Conservation (phyloP, 352 stramenopile genomes). For the Phytophthora tentaculata region DNA sequence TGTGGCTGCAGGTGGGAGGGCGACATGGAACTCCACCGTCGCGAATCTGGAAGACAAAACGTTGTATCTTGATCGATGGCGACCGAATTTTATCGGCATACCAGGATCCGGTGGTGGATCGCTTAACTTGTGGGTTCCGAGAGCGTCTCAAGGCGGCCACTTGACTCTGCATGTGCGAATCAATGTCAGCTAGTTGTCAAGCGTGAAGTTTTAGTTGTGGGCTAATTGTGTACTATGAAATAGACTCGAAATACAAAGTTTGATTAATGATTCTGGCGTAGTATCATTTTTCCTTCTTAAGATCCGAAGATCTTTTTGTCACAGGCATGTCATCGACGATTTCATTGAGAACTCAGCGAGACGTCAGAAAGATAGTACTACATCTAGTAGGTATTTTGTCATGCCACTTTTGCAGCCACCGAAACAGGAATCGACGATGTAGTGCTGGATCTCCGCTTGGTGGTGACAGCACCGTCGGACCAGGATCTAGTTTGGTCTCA, state of each 20-base stretch:
- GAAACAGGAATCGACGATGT: constrained; percentile 27
- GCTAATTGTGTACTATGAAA: not conserved
- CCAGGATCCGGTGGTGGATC: constrained; percentile 23
- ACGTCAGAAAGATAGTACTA: not conserved
- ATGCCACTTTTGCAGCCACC: constrained; percentile 8
- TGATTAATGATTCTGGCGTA: too few relatives aligned
- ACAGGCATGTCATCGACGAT: too few relatives aligned
- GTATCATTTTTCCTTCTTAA: too few relatives aligned
- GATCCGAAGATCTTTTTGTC: too few relatives aligned
- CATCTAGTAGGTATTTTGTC: not conserved
- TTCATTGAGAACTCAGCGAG: too few relatives aligned
- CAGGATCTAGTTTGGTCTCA: constrained; percentile 6
- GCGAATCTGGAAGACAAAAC: constrained; percentile 23
- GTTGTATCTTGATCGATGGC: constrained; percentile 33
- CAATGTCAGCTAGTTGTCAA: constrained; percentile 32
- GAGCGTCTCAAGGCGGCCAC: constrained; percentile 26
- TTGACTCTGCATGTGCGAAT: constrained; percentile 32
- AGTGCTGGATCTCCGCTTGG: constrained; percentile 14
- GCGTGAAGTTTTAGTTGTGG: not conserved
- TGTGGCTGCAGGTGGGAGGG: constrained; percentile 11
- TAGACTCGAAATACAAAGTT: constrained; percentile 1
- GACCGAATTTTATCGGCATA: constrained; percentile 22
- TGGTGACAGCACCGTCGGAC: constrained; percentile 7
- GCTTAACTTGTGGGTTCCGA: constrained; percentile 27
- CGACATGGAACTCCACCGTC: constrained; percentile 28